Conservation (phyloP, 2,329 filamentous ascomycete genomes). For the Dactylella cylindrospora region DNA sequence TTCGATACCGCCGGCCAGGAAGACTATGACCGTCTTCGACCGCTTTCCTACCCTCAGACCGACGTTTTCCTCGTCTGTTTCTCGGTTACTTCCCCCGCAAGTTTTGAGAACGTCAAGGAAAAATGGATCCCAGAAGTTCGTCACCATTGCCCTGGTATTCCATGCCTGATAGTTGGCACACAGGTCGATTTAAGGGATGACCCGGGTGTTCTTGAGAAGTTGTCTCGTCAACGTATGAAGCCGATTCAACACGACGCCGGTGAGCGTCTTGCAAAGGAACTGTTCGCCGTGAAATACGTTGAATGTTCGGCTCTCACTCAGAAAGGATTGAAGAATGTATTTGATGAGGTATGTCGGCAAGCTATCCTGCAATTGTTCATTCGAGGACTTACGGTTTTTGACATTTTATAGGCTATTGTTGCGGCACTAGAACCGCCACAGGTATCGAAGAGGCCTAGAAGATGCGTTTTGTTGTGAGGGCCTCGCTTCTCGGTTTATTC, state of each 20-base stretch:
- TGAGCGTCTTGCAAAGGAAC: conserved; percentile 91
- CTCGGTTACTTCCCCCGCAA: conserved; percentile 93
- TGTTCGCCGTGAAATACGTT: conserved; percentile 95
- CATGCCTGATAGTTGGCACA: conserved; percentile 95
- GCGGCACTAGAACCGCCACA: conserved; percentile 86
- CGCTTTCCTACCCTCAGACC: conserved; percentile 95
- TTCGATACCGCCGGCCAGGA: conserved; percentile 99
- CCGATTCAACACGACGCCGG: conserved; percentile 91
- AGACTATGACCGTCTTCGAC: conserved; percentile 96
- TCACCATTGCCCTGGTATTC: conserved; percentile 96
- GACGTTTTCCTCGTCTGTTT: conserved; percentile 99
- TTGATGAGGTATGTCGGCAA: conserved; percentile 77
- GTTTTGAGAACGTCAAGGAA: conserved; percentile 91
- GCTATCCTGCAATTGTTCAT: not conserved
- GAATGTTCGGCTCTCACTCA: conserved; percentile 98
- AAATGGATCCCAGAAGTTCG: conserved; percentile 75
- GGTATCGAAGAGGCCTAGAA: conserved; percentile 71
- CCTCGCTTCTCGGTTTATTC: conserved; percentile 1
- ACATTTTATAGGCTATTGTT: conserved; percentile 74
- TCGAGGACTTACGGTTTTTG: conserved; percentile 18
- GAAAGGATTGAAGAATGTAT: conserved; percentile 98
- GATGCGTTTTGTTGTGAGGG: conserved; percentile 68
- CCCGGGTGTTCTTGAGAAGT: conserved; percentile 80
- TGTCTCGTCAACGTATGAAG: conserved; percentile 92
- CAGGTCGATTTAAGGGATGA: conserved; percentile 96